Conservation (phyloP, 2,329 filamentous ascomycete species). For the Talaromyces sp. region DNA sequence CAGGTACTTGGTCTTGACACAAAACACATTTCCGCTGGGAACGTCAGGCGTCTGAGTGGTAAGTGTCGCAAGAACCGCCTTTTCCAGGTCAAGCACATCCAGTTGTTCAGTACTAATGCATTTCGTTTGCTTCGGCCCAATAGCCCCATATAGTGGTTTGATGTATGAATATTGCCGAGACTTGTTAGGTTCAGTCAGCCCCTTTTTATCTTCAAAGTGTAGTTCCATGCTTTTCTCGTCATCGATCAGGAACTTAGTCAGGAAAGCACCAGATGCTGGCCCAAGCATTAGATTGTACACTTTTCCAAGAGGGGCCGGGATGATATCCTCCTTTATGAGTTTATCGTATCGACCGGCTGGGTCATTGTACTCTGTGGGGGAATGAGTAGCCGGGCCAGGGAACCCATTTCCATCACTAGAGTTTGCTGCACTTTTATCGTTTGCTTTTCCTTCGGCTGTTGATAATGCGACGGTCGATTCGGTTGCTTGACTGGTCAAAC, state of each 20-base stretch:
- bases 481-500: constrained; percentile 34
- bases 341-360: constrained; percentile 77
- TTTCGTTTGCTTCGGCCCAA: constrained; percentile 92
- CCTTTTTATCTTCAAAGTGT: constrained; percentile 75
- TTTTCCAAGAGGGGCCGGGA: constrained; percentile 85
- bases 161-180: constrained; percentile 79
- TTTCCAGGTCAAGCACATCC: constrained; percentile 84
- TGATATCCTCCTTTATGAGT: constrained; percentile 77
- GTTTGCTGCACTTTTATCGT: constrained; percentile 49
- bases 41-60: constrained; percentile 92
- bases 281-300: constrained; percentile 89
- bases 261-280: constrained; percentile 72
- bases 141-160: constrained; percentile 78
- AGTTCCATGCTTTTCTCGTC: constrained; percentile 91
- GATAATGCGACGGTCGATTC: constrained; percentile 38
- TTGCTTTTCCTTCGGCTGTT: constrained; percentile 43
- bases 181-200: constrained; percentile 71
- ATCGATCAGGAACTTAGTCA: constrained; percentile 79
- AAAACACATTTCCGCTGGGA: constrained; percentile 87
- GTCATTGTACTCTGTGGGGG: constrained; percentile 83
- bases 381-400: constrained; percentile 78
- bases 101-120: constrained; percentile 83
- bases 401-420: constrained; percentile 58
- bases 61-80: constrained; percentile 76
- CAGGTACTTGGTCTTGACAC: constrained; percentile 90